phyloP scores from a whole-genome alignment of 2,329 filamentous ascomycete species.

The Allantophomopsis cytisporea region DNA sequence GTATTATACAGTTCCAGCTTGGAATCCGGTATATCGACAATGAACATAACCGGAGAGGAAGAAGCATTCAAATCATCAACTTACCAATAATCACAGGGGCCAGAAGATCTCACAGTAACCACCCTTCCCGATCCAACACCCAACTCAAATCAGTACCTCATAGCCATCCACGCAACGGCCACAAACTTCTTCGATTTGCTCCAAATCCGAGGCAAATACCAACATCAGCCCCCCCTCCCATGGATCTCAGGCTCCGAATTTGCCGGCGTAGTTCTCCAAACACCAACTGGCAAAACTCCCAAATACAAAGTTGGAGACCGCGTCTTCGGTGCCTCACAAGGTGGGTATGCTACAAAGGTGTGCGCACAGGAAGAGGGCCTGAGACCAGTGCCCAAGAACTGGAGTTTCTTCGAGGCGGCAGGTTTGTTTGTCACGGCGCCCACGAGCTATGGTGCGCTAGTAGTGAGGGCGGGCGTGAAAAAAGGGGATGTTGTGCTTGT shows the following conservation, averaged over 20 bases:
- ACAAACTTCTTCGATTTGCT: slow-evolving; percentile 97
- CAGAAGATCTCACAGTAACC: slow-evolving; percentile 64
- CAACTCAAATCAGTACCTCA: slow-evolving; percentile 63
- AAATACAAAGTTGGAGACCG: slow-evolving; percentile 66
- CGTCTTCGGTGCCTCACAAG: slow-evolving; percentile 80
- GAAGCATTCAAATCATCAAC: background rate
- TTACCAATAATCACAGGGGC: slow-evolving; percentile 37
- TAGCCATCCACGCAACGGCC: slow-evolving; percentile 74
- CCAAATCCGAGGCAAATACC: slow-evolving; percentile 92
- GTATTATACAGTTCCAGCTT: background rate
- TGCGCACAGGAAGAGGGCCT: slow-evolving; percentile 52
- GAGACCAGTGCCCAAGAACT: slow-evolving; percentile 63
- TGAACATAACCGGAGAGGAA: no score
- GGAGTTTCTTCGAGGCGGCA: slow-evolving; percentile 74
- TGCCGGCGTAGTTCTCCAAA: slow-evolving; percentile 59
- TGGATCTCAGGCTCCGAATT: slow-evolving; percentile 86
- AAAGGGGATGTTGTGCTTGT: slow-evolving; percentile 77
- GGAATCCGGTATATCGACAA: background rate
- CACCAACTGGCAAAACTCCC: slow-evolving; percentile 37
- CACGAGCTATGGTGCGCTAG: slow-evolving; percentile 75
- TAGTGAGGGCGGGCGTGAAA: slow-evolving; percentile 64
- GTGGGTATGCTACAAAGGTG: slow-evolving; percentile 71
- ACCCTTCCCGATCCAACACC: slow-evolving; percentile 64
- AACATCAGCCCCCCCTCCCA: slow-evolving; percentile 73
- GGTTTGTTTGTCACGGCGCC: slow-evolving; percentile 87